These are phyloP conservation scores for Termitomyces bulborhizus DNA, from an alignment of 768 basidiomycete species.

Conservation along the genomic window DNA sequence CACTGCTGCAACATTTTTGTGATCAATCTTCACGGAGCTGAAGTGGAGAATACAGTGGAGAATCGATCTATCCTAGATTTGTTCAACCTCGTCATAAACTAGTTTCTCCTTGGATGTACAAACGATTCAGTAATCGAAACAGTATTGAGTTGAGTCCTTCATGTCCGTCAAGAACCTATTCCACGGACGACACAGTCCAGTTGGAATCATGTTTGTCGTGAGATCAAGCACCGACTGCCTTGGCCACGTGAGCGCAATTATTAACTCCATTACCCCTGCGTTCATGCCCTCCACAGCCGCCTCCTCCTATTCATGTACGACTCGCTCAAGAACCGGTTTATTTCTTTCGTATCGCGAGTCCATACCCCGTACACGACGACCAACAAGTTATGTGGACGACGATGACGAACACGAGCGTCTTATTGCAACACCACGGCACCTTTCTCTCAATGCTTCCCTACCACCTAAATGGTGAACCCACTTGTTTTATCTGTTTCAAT, in stretches of 20 bases:
- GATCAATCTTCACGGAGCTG: neutral
- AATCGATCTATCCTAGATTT: neutral
- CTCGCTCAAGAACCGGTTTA: slow-evolving; percentile 84
- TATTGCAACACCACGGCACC: slow-evolving; percentile 37
- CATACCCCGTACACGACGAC: slow-evolving; percentile 31
- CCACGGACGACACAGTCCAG: no score
- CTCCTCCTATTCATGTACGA: slow-evolving; percentile 34
- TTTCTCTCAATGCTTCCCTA: slow-evolving; percentile 53
- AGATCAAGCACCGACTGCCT: no score
- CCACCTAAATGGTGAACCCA: slow-evolving; percentile 79
- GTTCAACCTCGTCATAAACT: neutral
- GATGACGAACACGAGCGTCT: slow-evolving; percentile 67
- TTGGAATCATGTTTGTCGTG: no score
- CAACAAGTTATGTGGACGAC: slow-evolving; percentile 39
- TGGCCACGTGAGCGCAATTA: slow-evolving; percentile 12
- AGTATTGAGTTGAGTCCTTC: no score
- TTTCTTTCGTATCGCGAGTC: slow-evolving; percentile 94
- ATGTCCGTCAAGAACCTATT: no score
- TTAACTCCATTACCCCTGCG: neutral
- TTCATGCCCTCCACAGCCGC: slow-evolving; percentile 10
- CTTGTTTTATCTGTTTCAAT: slow-evolving; percentile 16
- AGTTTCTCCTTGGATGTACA: no score
- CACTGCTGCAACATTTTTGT: neutral
- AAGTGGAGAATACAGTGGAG: neutral
- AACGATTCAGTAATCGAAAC: no score